Conservation (phyloP, 1,284 basidiomycete genomes). For the Pseudozyma sp. region DNA sequence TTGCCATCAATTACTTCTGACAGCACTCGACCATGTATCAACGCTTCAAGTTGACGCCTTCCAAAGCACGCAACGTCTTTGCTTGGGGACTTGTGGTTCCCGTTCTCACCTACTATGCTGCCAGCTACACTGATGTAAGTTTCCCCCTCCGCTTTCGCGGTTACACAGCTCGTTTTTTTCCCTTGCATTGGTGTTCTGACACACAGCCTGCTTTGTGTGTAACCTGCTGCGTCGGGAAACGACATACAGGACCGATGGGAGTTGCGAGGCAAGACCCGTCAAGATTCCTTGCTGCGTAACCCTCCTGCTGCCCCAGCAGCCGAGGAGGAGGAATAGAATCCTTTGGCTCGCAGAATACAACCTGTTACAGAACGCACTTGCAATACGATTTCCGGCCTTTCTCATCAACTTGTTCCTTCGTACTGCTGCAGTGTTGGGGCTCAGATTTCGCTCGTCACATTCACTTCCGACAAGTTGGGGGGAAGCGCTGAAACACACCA, state of each 20-base stretch:
- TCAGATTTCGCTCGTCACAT: no score
- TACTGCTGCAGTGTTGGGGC: no score
- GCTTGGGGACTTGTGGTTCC: constrained; percentile 59
- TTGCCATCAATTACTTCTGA: not conserved
- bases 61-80: constrained; percentile 48
- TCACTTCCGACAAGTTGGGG: no score
- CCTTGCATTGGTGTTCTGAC: no score
- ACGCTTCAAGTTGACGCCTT: constrained; percentile 59
- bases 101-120: constrained; percentile 47
- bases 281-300: constrained; percentile 51
- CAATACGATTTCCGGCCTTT: constrained; percentile 4
- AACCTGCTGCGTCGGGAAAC: not conserved
- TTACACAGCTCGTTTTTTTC: no score
- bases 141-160: not conserved
- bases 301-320: constrained; percentile 31
- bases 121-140: constrained; percentile 59
- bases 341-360: no score
- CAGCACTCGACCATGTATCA: constrained; percentile 66
- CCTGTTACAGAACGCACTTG: not conserved
- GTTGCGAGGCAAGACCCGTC: constrained; percentile 54
- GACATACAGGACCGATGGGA: constrained; percentile 55
- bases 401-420: no score
- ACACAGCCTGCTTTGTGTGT: no score
- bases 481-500: no score
- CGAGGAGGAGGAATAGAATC: constrained; percentile 34